Evolutionary conservation across 306 rosid genomes (phyloP).

Genomic region (Morella rubra): DNA sequence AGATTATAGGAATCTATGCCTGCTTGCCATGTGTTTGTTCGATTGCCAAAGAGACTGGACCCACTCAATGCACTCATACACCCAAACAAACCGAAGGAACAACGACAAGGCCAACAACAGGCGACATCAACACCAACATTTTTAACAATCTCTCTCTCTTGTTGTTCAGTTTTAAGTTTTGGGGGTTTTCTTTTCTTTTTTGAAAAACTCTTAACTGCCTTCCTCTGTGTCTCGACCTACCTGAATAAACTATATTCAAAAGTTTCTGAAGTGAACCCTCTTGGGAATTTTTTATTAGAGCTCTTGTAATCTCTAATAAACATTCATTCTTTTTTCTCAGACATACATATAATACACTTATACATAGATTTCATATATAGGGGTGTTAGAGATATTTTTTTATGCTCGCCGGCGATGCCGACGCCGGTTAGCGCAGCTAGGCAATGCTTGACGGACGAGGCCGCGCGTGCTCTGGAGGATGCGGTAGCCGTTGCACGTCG

Average conservation of each 20-base stretch:
- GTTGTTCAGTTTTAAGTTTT: conserved; percentile 4
- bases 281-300: conserved; percentile 15
- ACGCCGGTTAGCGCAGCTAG: conserved; percentile 94
- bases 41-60: conserved; percentile 28
- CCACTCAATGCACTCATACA: conserved; percentile 27
- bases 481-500: conserved; percentile 84
- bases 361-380: not conserved
- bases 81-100: conserved; percentile 13
- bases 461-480: conserved; percentile 80
- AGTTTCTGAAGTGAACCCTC: conserved; percentile 31
- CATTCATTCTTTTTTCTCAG: not conserved
- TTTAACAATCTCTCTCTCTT: not conserved
- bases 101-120: conserved; percentile 11
- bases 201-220: not conserved
- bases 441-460: conserved; percentile 91
- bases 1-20: conserved; percentile 48
- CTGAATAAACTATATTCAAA: conserved; percentile 32
- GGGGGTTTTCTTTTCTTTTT: not conserved
- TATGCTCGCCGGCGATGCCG: conserved; percentile 97
- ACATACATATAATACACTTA: no score
- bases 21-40: conserved; percentile 51
- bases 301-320: not conserved
- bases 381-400: conserved; percentile 13
- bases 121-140: not conserved
- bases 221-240: conserved; percentile 32